Conservation (phyloP, 345 rosid genomes). For the Murraya koenigii region DNA sequence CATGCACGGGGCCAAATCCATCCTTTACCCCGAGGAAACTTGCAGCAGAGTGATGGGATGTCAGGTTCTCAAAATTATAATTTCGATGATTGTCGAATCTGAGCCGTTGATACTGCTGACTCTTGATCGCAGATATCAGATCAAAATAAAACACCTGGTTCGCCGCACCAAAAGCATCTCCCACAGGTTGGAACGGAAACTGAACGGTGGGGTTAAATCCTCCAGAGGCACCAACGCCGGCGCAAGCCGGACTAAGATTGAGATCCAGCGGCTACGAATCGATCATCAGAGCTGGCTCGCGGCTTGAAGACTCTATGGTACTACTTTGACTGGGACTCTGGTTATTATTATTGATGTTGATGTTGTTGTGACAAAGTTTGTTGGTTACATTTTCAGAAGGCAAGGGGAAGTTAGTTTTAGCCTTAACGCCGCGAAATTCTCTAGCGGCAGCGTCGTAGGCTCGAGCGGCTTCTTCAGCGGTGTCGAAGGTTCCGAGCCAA, state of each 20-base stretch:
- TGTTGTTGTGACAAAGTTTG: constrained; percentile 5
- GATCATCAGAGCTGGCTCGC: constrained; percentile 27
- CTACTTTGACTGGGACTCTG: constrained; percentile 64
- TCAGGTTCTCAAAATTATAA: not conserved
- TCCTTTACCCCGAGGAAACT: too few species aligned
- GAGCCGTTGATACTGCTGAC: constrained; percentile 29
- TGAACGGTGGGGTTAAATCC: not conserved
- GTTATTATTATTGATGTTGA: constrained; percentile 2
- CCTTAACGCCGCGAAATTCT: constrained; percentile 78
- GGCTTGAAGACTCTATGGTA: constrained; percentile 64
- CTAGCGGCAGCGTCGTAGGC: constrained; percentile 72
- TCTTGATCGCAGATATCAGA: constrained; percentile 23
- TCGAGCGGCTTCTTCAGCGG: constrained; percentile 71
- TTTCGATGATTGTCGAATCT: constrained; percentile 22
- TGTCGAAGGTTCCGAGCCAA: constrained; percentile 90
- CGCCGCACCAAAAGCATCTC: constrained; percentile 16
- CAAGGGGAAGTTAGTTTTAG: constrained; percentile 65
- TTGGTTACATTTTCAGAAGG: constrained; percentile 16
- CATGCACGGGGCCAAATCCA: too few species aligned
- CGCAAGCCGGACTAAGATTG: constrained; percentile 29
- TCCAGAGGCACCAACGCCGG: constrained; percentile 10
- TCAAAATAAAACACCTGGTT: constrained; percentile 33
- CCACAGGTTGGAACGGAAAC: constrained; percentile 30
- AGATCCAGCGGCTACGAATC: constrained; percentile 42
- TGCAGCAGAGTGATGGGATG: too few species aligned